Evolutionary conservation across 148 eudicot species (phyloP).

Genomic region (Arbutus unedo): DNA sequence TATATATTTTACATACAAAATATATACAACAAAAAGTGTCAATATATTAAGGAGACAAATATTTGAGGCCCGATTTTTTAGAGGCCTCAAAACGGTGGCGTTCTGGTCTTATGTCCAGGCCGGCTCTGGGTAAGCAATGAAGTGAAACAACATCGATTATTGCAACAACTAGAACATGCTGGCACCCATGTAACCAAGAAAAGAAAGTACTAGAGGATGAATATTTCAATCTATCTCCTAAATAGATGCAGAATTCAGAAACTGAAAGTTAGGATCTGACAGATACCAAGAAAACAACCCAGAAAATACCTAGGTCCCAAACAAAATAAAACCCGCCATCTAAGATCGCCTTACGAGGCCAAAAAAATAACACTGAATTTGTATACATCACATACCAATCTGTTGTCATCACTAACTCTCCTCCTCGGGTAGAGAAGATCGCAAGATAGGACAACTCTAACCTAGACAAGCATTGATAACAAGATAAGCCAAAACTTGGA

Average conservation of each 20-base stretch:
- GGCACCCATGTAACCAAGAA: background rate
- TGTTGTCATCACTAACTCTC: background rate
- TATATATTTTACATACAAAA: too few relatives aligned
- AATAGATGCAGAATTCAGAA: too few relatives aligned
- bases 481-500: background rate
- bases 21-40: too few relatives aligned
- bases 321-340: background rate
- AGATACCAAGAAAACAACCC: background rate
- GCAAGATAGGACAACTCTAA: background rate
- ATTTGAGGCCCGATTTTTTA: too few relatives aligned
- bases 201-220: background rate
- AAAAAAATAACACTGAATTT: background rate
- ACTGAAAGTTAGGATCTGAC: too few relatives aligned
- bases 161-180: background rate
- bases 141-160: background rate
- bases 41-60: too few relatives aligned
- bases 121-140: background rate
- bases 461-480: background rate
- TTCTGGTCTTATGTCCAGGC: too few relatives aligned
- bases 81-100: too few relatives aligned
- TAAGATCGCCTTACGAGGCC: background rate
- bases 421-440: background rate
- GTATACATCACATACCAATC: background rate
- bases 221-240: too few relatives aligned
- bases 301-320: background rate